Base-by-base conservation (phyloP, 1,284 basidiomycete genomes). In the Heterobasidion occidentale region DNA sequence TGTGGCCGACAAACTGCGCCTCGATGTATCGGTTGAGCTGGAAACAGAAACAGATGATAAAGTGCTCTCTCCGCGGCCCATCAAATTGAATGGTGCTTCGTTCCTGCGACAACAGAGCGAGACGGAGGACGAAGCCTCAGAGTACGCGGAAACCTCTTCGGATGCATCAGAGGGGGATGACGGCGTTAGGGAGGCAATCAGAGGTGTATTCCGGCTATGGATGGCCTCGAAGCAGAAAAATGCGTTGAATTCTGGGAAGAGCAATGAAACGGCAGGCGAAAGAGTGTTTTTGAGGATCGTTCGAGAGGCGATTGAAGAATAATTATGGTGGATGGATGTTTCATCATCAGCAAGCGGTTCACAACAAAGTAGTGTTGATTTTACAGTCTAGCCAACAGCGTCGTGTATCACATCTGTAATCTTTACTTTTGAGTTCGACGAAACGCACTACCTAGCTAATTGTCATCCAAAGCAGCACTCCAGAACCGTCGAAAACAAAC, bases 191-290 rank as follows among this genome's bases (percentile, higher is more conserved):
- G 71, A 73, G 35, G 72, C 76, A 36, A 73, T 84, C 49, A 71
- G 72, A 46, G 77, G 77, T 8, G 61, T 83, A 35, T 84, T 77
- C 65, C 69, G 64, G 15, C 68, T 85, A 33, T 86, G 82, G 81
- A 76, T 70, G 58, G 60, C 68, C 49, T 63, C 58, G 36, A 56
- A 68, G 9, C 67, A 53, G 44, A 54, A 60, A 60, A 59, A 58
- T 56, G 47, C 36, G 9, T 54, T 45, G 44, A 54, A 19, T 3
- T 7, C 27, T 15, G 44, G 14, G 45, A 46, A 51, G 17, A 20
- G 46, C 15, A 58, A 54, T 17, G 60, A 57, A 35, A 58, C 57
- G 14, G 61, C 58, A 46, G 59, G 56, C 34, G 61, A 57, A 56
- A 61, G 60, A 17, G 53, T 62, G 27, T 71, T 71, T 52, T 27